A percentile compares a stretch with the other conserved stretches of the same genome.
These are phyloP conservation scores for Cornus kousa DNA, from an alignment of 148 eudicot genomes.

Conservation along the genomic window DNA sequence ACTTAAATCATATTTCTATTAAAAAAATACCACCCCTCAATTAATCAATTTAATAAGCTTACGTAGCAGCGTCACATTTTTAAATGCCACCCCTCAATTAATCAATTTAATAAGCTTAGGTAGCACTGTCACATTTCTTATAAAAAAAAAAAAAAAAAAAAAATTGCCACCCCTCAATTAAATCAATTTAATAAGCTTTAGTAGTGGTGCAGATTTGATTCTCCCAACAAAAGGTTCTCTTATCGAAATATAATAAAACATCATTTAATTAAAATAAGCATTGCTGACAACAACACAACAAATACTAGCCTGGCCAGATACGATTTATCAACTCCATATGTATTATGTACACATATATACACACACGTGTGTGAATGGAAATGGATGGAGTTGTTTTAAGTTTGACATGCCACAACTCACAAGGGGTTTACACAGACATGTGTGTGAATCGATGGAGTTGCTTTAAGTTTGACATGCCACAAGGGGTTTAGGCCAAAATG, in stretches of 20 bases:
- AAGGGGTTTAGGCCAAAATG: no score
- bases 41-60: neutral
- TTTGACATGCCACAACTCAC: no score
- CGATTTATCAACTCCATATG: neutral
- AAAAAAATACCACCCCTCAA: neutral
- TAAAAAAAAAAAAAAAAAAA: neutral
- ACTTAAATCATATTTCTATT: neutral
- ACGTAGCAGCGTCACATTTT: neutral
- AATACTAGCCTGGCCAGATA: neutral
- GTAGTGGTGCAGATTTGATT: neutral
- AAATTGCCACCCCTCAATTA: neutral
- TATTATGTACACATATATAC: neutral
- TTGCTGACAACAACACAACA: slow-evolving; percentile 15
- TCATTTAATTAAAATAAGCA: neutral
- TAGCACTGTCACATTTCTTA: neutral
- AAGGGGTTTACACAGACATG: no score
- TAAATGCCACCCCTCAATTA: no score
- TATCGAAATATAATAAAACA: neutral
- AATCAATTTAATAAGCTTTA: neutral
- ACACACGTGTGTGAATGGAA: neutral
- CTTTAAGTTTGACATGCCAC: no score
- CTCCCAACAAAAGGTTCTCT: slow-evolving; percentile 2
- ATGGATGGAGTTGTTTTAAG: no score
- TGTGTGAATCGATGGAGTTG: no score
- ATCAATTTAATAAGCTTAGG: neutral